These are phyloP conservation scores for Aspergillus conjunctus DNA, from an alignment of 495 filamentous ascomycete genomes.

Conservation along the genomic window DNA sequence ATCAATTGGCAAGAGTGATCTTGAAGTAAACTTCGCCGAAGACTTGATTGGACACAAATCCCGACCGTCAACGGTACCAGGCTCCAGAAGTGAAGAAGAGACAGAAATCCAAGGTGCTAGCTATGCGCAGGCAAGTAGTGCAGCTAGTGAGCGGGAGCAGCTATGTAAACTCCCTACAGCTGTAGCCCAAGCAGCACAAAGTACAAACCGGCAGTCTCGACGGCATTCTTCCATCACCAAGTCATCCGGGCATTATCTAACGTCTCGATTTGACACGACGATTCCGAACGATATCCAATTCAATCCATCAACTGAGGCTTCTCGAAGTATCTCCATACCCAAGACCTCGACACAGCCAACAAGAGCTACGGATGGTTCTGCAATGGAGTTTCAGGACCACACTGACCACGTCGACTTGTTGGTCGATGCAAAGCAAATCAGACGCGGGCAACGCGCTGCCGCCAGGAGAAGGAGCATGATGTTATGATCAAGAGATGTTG, in stretches of 20 bases:
- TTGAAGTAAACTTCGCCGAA: background rate
- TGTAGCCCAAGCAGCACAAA: slow-evolving; percentile 17
- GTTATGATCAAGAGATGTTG: slow-evolving; percentile 34
- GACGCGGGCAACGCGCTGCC: slow-evolving; percentile 39
- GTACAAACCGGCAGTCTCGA: slow-evolving; percentile 33
- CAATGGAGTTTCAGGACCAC: background rate
- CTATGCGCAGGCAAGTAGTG: background rate
- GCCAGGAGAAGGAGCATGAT: slow-evolving; percentile 56
- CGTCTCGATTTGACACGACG: slow-evolving; percentile 14
- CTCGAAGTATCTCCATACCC: background rate
- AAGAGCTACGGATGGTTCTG: background rate
- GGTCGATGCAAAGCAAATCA: slow-evolving; percentile 24
- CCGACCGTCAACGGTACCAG: background rate
- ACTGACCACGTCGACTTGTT: background rate
- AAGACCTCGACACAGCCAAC: background rate
- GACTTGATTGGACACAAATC: background rate
- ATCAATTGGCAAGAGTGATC: slow-evolving; percentile 24
- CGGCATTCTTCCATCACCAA: slow-evolving; percentile 46
- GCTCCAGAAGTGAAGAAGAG: slow-evolving; percentile 7
- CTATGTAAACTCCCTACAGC: background rate
- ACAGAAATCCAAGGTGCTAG: background rate
- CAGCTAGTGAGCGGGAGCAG: background rate
- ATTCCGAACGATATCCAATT: slow-evolving; percentile 15
- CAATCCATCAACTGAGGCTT: slow-evolving; percentile 2
- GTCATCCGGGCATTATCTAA: slow-evolving; percentile 11